Conservation (phyloP, 352 stramenopile genomes). For the Globisporangium takayamanum region DNA sequence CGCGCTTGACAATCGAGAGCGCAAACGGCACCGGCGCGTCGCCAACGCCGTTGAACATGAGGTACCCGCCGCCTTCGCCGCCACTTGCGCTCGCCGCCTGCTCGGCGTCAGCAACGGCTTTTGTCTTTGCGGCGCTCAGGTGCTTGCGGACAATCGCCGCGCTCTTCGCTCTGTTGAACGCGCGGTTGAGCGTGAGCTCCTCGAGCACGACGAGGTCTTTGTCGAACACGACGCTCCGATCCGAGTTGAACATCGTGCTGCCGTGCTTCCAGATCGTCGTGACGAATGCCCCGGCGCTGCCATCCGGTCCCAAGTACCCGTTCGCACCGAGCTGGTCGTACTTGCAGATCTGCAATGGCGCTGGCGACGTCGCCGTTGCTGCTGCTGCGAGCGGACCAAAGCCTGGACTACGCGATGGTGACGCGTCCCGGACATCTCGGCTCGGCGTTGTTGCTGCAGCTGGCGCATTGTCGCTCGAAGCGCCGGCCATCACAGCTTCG, state of each 20-base stretch:
- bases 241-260: constrained; percentile 78
- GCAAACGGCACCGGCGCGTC: constrained; percentile 77
- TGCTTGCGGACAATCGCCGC: constrained; percentile 22
- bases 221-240: constrained; percentile 69
- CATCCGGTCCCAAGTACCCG: constrained; percentile 77
- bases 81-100: constrained; percentile 26
- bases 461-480: not conserved
- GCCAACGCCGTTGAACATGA: constrained; percentile 85
- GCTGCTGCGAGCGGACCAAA: not conserved
- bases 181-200: constrained; percentile 76
- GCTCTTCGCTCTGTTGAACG: constrained; percentile 67
- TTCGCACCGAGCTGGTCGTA: constrained; percentile 76
- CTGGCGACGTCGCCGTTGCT: not conserved
- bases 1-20: constrained; percentile 49
- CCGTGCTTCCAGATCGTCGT: constrained; percentile 84
- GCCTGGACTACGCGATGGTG: constrained; percentile 9
- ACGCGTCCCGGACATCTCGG: constrained; percentile 7
- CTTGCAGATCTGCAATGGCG: constrained; percentile 43
- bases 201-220: constrained; percentile 75
- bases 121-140: constrained; percentile 6
- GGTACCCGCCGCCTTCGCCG: constrained; percentile 64
- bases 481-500: constrained; percentile 30
- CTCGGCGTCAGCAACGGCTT: constrained; percentile 25
- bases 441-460: not conserved
- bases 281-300: constrained; percentile 60